Percentiles rank a stretch among this genome's conserved stretches.
These are phyloP conservation scores for Flaveria trinervia DNA, from an alignment of 129 eudicot genomes.

Conservation along the genomic window DNA sequence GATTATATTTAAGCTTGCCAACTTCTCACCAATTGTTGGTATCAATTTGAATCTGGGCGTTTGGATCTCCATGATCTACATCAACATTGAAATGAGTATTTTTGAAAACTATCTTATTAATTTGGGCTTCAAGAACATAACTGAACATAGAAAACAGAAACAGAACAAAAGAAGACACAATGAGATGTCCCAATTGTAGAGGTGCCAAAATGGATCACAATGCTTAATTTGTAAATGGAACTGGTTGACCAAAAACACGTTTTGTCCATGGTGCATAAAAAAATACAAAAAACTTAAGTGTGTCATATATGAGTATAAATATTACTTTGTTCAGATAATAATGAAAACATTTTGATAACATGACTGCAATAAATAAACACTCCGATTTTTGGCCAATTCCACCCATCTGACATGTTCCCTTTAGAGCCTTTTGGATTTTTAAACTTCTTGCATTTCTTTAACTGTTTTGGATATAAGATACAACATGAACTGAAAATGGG, in stretches of 20 bases:
- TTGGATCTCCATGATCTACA: constrained; percentile 53
- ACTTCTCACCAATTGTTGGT: constrained; percentile 95
- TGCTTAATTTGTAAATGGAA: background rate
- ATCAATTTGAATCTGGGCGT: constrained; percentile 46
- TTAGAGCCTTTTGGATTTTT: no score
- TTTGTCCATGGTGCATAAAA: background rate
- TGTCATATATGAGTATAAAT: background rate
- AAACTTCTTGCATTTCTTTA: no score
- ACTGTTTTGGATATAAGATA: background rate
- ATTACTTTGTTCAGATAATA: background rate
- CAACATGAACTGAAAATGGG: background rate
- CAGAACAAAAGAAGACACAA: background rate
- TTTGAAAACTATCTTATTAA: background rate
- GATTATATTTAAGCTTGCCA: constrained; percentile 58
- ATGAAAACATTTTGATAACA: no score
- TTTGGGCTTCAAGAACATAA: background rate
- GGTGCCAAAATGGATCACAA: background rate
- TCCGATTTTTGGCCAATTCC: background rate
- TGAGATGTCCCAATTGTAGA: background rate
- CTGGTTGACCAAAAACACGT: background rate
- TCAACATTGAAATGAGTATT: constrained; percentile 14
- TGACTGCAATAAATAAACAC: background rate
- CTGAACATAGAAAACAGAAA: background rate
- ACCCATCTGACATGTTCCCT: no score
- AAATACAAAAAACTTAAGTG: background rate